A percentile compares a stretch with the other conserved stretches of the same genome.
Evolutionary conservation across 2,329 filamentous ascomycete species (phyloP).

Genomic region (Cladorrhinum sp.): DNA sequence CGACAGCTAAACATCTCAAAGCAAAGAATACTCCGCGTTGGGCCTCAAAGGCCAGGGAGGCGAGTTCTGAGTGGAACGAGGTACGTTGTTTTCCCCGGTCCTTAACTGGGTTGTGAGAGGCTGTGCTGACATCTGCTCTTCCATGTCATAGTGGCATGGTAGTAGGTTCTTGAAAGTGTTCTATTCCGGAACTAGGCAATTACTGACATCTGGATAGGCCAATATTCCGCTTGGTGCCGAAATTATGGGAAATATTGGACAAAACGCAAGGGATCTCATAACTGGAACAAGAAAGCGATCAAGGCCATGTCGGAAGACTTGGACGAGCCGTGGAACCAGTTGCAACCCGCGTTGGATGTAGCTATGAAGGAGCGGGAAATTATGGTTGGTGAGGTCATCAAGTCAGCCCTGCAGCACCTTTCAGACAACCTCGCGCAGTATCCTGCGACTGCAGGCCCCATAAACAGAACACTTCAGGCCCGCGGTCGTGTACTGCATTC

Average conservation of each 20-base stretch:
- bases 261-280: constrained; percentile 24
- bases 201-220: constrained; percentile 19
- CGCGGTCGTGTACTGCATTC: background rate
- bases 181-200: background rate
- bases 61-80: constrained; percentile 32
- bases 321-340: constrained; percentile 32
- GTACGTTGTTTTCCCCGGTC: constrained; percentile 31
- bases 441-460: background rate
- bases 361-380: constrained; percentile 15
- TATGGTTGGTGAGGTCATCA: constrained; percentile 10
- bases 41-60: constrained; percentile 29
- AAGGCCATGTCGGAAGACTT: constrained; percentile 36
- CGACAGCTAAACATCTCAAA: background rate
- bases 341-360: constrained; percentile 22
- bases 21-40: constrained; percentile 23
- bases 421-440: background rate
- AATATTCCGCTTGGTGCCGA: constrained; percentile 43
- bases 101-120: background rate
- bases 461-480: constrained; percentile 1
- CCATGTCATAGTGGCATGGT: constrained; percentile 30
- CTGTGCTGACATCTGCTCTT: background rate
- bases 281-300: constrained; percentile 48
- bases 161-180: constrained; percentile 12
- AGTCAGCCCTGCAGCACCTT: too few species aligned
- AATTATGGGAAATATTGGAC: constrained; percentile 40